phyloP scores from a whole-genome alignment of 2,329 filamentous ascomycete species.

The Ambrosiella xylebori region DNA sequence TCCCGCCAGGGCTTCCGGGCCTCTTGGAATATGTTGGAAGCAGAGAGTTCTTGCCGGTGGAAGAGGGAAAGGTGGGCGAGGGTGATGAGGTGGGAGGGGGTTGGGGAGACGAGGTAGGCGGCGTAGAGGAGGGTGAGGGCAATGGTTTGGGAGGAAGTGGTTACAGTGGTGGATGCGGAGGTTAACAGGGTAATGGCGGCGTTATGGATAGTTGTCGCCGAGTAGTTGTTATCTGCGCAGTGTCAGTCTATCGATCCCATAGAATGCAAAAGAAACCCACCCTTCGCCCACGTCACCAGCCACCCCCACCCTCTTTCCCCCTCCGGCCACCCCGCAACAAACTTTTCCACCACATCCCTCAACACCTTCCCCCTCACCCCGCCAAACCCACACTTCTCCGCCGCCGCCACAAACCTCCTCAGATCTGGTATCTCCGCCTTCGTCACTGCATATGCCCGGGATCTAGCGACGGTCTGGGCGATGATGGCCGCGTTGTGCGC shows the following conservation, averaged over 20 bases:
- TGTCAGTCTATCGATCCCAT: not conserved
- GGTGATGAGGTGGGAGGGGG: not conserved
- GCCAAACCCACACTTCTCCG: not conserved
- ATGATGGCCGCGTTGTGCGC: not conserved
- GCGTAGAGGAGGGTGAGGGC: not conserved
- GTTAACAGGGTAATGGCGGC: not conserved
- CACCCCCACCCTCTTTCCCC: conserved; percentile 6
- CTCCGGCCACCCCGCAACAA: not conserved
- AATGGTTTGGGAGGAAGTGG: not conserved
- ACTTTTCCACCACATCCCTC: conserved; percentile 1
- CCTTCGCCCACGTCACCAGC: conserved; percentile 3
- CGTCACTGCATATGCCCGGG: not conserved
- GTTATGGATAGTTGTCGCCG: not conserved
- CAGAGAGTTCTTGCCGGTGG: not conserved
- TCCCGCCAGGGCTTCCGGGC: not conserved
- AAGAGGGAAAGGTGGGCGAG: not conserved
- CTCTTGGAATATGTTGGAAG: not conserved
- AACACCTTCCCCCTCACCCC: conserved; percentile 7
- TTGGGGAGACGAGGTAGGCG: not conserved
- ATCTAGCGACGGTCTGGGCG: not conserved
- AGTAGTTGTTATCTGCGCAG: not conserved
- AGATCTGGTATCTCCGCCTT: conserved; percentile 1
- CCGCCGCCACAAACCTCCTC: conserved; percentile 3
- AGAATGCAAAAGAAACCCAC: not conserved
- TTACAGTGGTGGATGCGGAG: not conserved